Evolutionary conservation across 83 land plant species (phyloP), one percentile per base, ranked within the genome.

Genomic region (Picea abies): DNA sequence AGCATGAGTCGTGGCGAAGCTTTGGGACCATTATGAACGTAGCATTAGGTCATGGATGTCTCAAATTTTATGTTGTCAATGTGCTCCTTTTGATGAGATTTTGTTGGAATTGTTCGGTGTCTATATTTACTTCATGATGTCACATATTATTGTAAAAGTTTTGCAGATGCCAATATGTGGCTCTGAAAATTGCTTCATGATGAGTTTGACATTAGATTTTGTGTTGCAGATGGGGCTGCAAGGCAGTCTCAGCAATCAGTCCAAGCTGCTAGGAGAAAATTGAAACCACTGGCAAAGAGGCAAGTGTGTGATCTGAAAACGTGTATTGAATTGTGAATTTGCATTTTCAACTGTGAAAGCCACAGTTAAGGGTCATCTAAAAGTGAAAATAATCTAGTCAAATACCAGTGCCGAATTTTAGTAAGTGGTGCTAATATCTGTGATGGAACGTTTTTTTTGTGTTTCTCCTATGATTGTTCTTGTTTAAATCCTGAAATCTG

Each of bases 1-100:
- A 86, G 62, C 15, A 60, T 7, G 60, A 81, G 58, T 86, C 91
- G 56, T 64, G 23, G 63, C 84, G 95, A 78, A 89, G 85, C 83
- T 93, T 93, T 85, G 95, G 68, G 68, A 65, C 26, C 23, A 65
- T 65, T 65, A 65, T 65, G 68, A 65, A 65, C 1, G 26, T 17
- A 17, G 68, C 68, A n/a, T 65, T 22, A 65, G 56, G 56, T 52
- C 14, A 52, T 52, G 11, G 56, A 52, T 52, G 56, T 52, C 14
- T 52, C 56, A 11, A 11, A 52, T 52, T 52, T 52, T 52, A 52
- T 11, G 56, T 52, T 49, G 56, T 52, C 14, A 52, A 12, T n/a
- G 22, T 8, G 3, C 29, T 67, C 16, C 14, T 44, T 44, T 44
- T 72, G n/a, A 44, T 72, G 23, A n/a, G 20, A 17, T 4, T 9